Evolutionary conservation across 2,329 filamentous ascomycete genomes (phyloP).

Genomic region (Gnomoniopsis sp.): DNA sequence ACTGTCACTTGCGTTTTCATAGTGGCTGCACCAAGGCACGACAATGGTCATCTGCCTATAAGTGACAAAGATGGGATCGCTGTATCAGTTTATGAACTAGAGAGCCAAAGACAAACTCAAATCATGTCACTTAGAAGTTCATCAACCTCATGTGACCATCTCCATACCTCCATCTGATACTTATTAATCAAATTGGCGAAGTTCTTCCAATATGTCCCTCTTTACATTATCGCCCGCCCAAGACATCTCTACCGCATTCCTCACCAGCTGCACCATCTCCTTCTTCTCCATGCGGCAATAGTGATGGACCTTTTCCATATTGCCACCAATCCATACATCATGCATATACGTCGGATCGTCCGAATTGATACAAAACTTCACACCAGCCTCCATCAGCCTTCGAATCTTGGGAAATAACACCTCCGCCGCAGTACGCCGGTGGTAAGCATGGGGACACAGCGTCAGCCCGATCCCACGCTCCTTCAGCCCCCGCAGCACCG

Average conservation of each 20-base stretch:
- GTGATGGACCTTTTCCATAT: conserved; percentile 40
- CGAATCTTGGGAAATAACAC: conserved; percentile 42
- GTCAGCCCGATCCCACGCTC: conserved; percentile 34
- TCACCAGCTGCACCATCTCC: conserved; percentile 39
- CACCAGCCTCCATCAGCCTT: conserved; percentile 38
- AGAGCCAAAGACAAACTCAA: too few species aligned
- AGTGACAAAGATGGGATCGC: too few species aligned
- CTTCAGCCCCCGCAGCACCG: conserved; percentile 31
- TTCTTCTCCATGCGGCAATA: conserved; percentile 36
- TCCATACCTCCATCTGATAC: neutral
- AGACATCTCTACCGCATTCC: conserved; percentile 41
- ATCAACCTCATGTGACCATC: too few species aligned
- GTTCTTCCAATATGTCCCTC: conserved; percentile 14
- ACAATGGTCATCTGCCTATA: too few species aligned
- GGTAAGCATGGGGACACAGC: conserved; percentile 39
- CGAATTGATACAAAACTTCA: conserved; percentile 45
- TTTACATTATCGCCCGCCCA: conserved; percentile 43
- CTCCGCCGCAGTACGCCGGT: conserved; percentile 38
- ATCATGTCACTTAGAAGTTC: too few species aligned
- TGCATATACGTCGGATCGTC: conserved; percentile 49
- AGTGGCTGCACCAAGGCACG: too few species aligned
- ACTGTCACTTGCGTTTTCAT: too few species aligned
- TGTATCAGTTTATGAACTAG: too few species aligned
- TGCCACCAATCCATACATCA: conserved; percentile 46
- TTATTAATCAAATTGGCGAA: neutral